Conservation (phyloP, 495 filamentous ascomycete genomes). For the Aspergillus panamensis region DNA sequence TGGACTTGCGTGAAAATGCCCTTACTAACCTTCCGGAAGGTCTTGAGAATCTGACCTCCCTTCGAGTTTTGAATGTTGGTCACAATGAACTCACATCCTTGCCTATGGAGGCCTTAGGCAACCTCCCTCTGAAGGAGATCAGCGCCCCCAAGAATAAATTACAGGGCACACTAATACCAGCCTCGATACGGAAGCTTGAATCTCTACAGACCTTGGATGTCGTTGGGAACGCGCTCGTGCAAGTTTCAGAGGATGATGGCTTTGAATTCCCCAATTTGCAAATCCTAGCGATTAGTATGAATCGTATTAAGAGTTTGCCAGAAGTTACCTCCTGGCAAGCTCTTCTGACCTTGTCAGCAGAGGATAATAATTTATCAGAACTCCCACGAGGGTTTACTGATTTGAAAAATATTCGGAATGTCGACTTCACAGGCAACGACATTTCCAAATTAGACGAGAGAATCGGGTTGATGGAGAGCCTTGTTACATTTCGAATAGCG, state of each 20-base stretch:
- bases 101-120: constrained; percentile 63
- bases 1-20: constrained; percentile 79
- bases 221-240: constrained; percentile 66
- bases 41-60: constrained; percentile 57
- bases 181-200: constrained; percentile 51
- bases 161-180: constrained; percentile 64
- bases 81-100: constrained; percentile 69
- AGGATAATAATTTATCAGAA: constrained; percentile 71
- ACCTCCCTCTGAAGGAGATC: constrained; percentile 69
- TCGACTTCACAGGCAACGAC: constrained; percentile 81
- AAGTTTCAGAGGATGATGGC: constrained; percentile 44
- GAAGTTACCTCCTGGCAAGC: constrained; percentile 66
- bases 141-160: constrained; percentile 77
- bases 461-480: constrained; percentile 74
- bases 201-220: constrained; percentile 72
- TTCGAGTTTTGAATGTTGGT: constrained; percentile 72
- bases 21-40: constrained; percentile 70
- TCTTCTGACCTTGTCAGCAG: constrained; percentile 67
- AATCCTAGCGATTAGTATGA: constrained; percentile 68
- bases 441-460: constrained; percentile 69
- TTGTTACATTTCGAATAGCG: constrained; percentile 68
- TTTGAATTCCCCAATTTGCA: constrained; percentile 70
- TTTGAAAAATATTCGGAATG: constrained; percentile 63
- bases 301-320: constrained; percentile 69
- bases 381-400: constrained; percentile 71